These are phyloP conservation scores for Suillus cothurnatus DNA, from an alignment of 768 basidiomycete genomes.

Conservation along the genomic window DNA sequence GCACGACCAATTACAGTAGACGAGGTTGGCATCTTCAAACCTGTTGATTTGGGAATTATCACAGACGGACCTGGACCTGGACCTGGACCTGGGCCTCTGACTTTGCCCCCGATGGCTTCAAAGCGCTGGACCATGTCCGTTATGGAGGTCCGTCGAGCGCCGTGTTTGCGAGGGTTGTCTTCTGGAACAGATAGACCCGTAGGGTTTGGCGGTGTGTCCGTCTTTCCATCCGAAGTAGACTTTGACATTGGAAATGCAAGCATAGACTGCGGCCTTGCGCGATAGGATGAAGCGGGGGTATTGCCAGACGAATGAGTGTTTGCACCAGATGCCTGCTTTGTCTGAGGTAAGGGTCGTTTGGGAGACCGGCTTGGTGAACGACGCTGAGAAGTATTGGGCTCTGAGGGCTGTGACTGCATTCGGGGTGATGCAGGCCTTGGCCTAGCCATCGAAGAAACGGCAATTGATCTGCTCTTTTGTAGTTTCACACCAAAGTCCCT, in stretches of 20 bases:
- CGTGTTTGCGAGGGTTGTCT: slow-evolving; percentile 42
- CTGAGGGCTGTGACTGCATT: slow-evolving; percentile 20
- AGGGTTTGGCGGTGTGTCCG: slow-evolving; percentile 30
- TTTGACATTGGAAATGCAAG: slow-evolving; percentile 59
- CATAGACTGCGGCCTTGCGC: slow-evolving; percentile 82
- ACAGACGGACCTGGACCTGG: slow-evolving; percentile 33
- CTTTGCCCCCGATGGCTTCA: slow-evolving; percentile 60
- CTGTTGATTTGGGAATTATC: slow-evolving; percentile 32
- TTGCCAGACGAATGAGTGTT: slow-evolving; percentile 24
- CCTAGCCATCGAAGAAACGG: slow-evolving; percentile 21
- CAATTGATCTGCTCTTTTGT: slow-evolving; percentile 24
- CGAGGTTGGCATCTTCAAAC: slow-evolving; percentile 22
- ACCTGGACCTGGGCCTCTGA: slow-evolving; percentile 28
- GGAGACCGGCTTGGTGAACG: slow-evolving; percentile 35
- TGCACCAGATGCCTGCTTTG: slow-evolving; percentile 32
- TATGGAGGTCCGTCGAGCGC: slow-evolving; percentile 69
- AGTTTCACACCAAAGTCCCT: slow-evolving; percentile 19
- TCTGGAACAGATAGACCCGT: slow-evolving; percentile 49
- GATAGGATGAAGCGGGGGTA: slow-evolving; percentile 37
- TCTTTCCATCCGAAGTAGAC: slow-evolving; percentile 42
- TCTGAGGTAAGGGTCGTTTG: slow-evolving; percentile 30
- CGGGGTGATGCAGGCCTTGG: slow-evolving; percentile 26
- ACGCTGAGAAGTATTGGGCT: slow-evolving; percentile 11
- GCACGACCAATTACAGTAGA: slow-evolving; percentile 23
- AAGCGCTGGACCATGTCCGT: slow-evolving; percentile 85